These are phyloP conservation scores for Martiniozyma asiatica DNA, from an alignment of 1,139 yeast genomes.

Conservation along the genomic window DNA sequence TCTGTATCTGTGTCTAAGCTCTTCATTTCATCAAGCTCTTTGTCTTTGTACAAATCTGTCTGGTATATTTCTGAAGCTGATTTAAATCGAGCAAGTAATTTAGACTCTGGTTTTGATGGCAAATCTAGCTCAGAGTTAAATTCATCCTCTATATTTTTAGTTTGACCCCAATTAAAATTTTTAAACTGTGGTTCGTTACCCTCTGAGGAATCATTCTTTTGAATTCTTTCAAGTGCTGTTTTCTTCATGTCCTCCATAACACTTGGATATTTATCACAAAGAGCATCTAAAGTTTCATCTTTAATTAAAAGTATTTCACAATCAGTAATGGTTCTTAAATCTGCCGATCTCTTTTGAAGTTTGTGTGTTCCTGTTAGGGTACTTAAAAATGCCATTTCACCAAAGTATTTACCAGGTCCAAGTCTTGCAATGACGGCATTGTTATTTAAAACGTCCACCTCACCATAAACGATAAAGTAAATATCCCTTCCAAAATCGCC, in stretches of 20 bases:
- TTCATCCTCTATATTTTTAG: conserved; percentile 1
- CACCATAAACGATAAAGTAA: conserved; percentile 55
- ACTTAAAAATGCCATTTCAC: conserved; percentile 61
- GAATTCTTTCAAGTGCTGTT: conserved; percentile 44
- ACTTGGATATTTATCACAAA: conserved; percentile 47
- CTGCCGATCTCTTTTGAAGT: conserved; percentile 38
- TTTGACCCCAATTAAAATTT: neutral
- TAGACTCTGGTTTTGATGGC: neutral
- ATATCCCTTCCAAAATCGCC: conserved; percentile 53
- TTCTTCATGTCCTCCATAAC: conserved; percentile 46
- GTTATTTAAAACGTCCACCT: conserved; percentile 51
- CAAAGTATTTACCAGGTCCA: conserved; percentile 55
- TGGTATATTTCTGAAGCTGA: no score
- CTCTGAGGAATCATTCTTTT: conserved; percentile 20
- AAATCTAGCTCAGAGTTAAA: neutral
- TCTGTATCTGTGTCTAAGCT: no score
- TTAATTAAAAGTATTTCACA: conserved; percentile 51
- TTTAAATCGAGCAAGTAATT: no score
- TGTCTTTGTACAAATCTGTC: no score
- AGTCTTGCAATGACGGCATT: conserved; percentile 42
- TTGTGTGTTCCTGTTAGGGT: conserved; percentile 23
- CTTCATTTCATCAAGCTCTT: no score
- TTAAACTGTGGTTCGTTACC: conserved; percentile 1
- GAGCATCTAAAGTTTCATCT: conserved; percentile 36
- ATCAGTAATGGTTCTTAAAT: conserved; percentile 46